Evolutionary conservation across 2,329 filamentous ascomycete species (phyloP).

Genomic region (Microdochium nivale): DNA sequence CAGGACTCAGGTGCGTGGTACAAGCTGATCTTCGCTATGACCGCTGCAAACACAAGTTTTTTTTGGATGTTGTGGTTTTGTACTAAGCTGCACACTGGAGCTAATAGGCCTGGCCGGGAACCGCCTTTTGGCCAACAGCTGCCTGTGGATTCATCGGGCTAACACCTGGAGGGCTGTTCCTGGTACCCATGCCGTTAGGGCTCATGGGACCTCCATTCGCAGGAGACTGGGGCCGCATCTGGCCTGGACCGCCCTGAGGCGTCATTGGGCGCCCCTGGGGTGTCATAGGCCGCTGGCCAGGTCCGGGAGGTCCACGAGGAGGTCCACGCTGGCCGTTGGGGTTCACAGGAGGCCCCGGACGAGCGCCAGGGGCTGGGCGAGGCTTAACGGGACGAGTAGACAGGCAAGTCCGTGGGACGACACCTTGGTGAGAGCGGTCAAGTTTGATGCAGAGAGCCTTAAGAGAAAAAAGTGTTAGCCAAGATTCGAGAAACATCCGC

Average conservation of each 20-base stretch:
- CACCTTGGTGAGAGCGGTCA: constrained; percentile 86
- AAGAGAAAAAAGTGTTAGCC: too few relatives aligned
- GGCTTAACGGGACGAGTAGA: constrained; percentile 89
- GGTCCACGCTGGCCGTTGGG: constrained; percentile 23
- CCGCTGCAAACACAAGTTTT: background rate
- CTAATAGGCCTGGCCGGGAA: constrained; percentile 45
- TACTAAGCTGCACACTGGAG: background rate
- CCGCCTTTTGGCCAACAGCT: constrained; percentile 44
- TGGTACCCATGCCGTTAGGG: constrained; percentile 30
- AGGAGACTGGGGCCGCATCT: constrained; percentile 18
- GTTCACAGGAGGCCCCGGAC: constrained; percentile 47
- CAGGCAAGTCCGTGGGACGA: constrained; percentile 86
- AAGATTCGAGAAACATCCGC: constrained; percentile 37
- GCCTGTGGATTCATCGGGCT: constrained; percentile 36
- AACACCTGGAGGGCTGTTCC: constrained; percentile 33
- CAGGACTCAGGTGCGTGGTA: background rate
- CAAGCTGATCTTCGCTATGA: background rate
- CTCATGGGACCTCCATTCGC: constrained; percentile 26
- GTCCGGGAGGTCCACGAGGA: constrained; percentile 14
- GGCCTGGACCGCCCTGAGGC: constrained; percentile 12
- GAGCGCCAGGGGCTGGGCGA: constrained; percentile 46
- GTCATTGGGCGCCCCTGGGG: constrained; percentile 27
- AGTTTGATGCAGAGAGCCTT: constrained; percentile 86
- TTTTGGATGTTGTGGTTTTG: background rate
- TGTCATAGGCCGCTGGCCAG: constrained; percentile 28